These are phyloP conservation scores for Lachancea meyersii DNA, from an alignment of 805 yeast species.

Conservation along the genomic window DNA sequence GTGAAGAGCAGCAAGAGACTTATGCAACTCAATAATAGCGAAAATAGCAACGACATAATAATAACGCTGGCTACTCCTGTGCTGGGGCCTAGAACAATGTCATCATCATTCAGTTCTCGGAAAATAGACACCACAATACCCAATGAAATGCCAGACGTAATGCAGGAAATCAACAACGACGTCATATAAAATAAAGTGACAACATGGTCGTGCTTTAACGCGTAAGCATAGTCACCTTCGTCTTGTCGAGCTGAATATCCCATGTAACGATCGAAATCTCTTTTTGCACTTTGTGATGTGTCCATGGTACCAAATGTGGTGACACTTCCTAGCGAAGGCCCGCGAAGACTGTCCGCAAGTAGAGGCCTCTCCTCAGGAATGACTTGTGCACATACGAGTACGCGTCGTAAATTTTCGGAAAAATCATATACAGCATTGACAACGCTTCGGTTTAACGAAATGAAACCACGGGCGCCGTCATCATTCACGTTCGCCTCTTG, in stretches of 20 bases:
- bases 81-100: constrained; percentile 20
- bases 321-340: constrained; percentile 6
- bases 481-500: constrained; percentile 4
- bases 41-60: constrained; percentile 20
- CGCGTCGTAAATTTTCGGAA: constrained; percentile 15
- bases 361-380: constrained; percentile 3
- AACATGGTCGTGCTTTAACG: constrained; percentile 29
- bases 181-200: constrained; percentile 27
- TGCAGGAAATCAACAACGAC: constrained; percentile 20
- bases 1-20: constrained; percentile 27
- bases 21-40: constrained; percentile 21
- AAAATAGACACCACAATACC: constrained; percentile 26
- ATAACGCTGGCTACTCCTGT: constrained; percentile 16
- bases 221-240: constrained; percentile 25
- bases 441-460: constrained; percentile 21
- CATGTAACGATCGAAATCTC: constrained; percentile 19
- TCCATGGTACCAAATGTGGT: constrained; percentile 3
- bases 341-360: background rate
- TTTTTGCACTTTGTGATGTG: constrained; percentile 6
- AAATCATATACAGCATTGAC: constrained; percentile 20
- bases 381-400: background rate
- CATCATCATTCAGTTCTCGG: constrained; percentile 16
- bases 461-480: constrained; percentile 19
- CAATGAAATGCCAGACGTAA: constrained; percentile 25
- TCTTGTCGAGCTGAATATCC: constrained; percentile 17